Base-by-base conservation (phyloP, 2,329 filamentous ascomycete species). In the Aspergillus floridensis region DNA sequence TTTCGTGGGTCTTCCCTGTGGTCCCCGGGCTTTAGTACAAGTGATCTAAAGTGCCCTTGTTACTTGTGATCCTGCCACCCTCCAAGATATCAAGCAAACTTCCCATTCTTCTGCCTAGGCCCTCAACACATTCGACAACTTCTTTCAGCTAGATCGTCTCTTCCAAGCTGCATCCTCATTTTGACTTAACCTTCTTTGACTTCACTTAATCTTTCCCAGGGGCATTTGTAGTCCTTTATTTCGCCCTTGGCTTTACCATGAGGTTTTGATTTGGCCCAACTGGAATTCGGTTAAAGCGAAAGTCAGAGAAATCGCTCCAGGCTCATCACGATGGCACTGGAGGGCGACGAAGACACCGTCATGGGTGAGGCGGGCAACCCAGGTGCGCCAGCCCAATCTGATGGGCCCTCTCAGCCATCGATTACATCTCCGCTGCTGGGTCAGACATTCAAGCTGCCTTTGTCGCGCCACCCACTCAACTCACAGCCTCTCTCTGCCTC, bases 311-410 rank as follows among this genome's bases (percentile, higher is more conserved):
- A 35, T 31, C 59, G 44, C 58, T n/a, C 53, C 38, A 44, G 51
- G 12, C 51, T 47, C 32, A 58, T 53, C 22, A 31, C 53, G 44
- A 51, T 32, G 55, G 61, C 49, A n/a, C 73, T 71, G 72, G 74
- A 73, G 53, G 68, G 67, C 53, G 74, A 77, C 58, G 74, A 76
- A 59, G 76, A 78, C 61, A 73, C 70, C n/a, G 64, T 77, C 19
- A 78, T 77, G 76, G 66, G 68, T 47, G 72, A 74, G 26, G 64
- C 67, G 32, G 65, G 63, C 56, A 44, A 44, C 14, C 59, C 59
- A 5, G 57, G 59, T 38, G 48, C 56, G 10, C 56, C 67, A 21
- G 54, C 60, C 6, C 63, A 67, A 53, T 51, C 67, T 14, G 68
- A 68, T 49, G 63, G 64, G 6, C 41, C 46, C 11, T 51, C 59